Conservation (phyloP, 176 grass and related monocot genomes). For the Otatea glauca region DNA sequence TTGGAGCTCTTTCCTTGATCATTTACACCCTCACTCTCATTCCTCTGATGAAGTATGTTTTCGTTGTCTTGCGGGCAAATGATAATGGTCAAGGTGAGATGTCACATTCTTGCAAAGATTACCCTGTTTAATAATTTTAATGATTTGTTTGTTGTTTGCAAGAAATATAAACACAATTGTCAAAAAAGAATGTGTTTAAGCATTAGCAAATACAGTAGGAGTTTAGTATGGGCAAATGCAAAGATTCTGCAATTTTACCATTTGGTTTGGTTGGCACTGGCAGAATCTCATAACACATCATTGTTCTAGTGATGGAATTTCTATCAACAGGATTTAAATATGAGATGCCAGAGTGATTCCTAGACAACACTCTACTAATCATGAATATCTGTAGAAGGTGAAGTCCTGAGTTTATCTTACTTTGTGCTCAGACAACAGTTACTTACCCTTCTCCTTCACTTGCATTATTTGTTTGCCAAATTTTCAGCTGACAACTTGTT, state of each 20-base stretch:
- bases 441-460: background rate
- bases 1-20: conserved; percentile 86
- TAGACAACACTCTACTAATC: conserved; percentile 31
- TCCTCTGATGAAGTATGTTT: conserved; percentile 87
- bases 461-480: conserved; percentile 22
- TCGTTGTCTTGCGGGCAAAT: conserved; percentile 77
- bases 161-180: conserved; percentile 16
- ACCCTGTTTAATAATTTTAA: background rate
- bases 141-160: background rate
- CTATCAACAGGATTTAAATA: conserved; percentile 35
- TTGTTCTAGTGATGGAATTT: conserved; percentile 26
- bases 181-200: background rate
- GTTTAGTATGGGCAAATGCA: background rate
- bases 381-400: conserved; percentile 45
- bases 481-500: conserved; percentile 31
- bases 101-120: conserved; percentile 9
- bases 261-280: conserved; percentile 39
- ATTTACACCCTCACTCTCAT: conserved; percentile 86
- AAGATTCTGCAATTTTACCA: conserved; percentile 31
- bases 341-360: conserved; percentile 35
- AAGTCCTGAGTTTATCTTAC: conserved; percentile 29
- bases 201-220: conserved; percentile 13
- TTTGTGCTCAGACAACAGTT: conserved; percentile 33
- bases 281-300: conserved; percentile 27
- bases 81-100: conserved; percentile 89